Conservation (phyloP, 768 basidiomycete species). For the Tulasnella sp. region DNA sequence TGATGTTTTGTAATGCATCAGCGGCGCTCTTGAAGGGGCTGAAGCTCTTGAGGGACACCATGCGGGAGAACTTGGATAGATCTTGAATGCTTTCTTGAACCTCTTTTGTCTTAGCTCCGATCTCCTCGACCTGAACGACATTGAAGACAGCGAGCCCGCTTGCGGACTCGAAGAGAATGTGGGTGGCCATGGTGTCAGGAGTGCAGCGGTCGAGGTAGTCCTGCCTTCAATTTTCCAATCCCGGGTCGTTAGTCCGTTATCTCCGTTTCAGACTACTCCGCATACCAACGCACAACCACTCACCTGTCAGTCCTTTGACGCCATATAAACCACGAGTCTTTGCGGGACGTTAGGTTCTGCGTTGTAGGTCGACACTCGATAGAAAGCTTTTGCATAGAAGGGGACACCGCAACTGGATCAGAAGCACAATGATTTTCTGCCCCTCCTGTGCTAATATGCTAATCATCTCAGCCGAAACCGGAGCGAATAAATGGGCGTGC, state of each 20-base stretch:
- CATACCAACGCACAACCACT: background rate
- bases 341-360: background rate
- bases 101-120: conserved; percentile 66
- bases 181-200: conserved; percentile 51
- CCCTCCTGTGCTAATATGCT: conserved; percentile 89
- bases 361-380: background rate
- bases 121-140: conserved; percentile 76
- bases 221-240: background rate
- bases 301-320: background rate
- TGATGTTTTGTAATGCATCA: conserved; percentile 89
- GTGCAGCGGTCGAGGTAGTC: background rate
- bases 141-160: conserved; percentile 93
- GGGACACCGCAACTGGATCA: background rate
- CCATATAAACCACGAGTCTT: background rate
- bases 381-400: background rate
- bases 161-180: conserved; percentile 87
- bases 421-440: conserved; percentile 71
- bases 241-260: background rate
- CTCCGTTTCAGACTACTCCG: background rate
- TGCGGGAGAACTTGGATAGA: conserved; percentile 81
- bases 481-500: conserved; percentile 88
- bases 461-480: conserved; percentile 64
- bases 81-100: conserved; percentile 85
- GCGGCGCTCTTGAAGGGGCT: conserved; percentile 90
- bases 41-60: conserved; percentile 86